Percentiles rank a stretch among this genome's conserved stretches.
phyloP scores from a whole-genome alignment of 495 filamentous ascomycete genomes.

The Aspergillus haitiensis region DNA sequence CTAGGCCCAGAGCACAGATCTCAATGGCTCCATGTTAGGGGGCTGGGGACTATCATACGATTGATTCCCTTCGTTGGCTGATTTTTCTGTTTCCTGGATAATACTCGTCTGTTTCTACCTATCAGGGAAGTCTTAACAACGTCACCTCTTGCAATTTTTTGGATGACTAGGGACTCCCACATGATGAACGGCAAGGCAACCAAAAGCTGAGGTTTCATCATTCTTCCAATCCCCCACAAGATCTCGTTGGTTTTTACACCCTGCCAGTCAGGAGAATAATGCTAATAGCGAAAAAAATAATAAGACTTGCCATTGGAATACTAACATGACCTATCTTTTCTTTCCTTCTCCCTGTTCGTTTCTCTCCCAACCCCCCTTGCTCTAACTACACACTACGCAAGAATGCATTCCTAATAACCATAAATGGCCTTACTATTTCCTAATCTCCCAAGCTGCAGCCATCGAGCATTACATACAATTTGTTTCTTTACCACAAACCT shows the following conservation, averaged over 20 bases:
- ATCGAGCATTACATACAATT: background rate
- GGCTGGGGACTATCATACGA: slow-evolving; percentile 3
- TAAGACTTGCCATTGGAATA: slow-evolving; percentile 11
- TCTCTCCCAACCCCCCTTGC: background rate
- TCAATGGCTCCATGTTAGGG: slow-evolving; percentile 4
- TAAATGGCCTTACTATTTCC: background rate
- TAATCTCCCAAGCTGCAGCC: background rate
- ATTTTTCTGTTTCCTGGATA: background rate
- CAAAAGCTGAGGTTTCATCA: background rate
- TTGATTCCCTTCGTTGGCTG: background rate
- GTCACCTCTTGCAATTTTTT: background rate
- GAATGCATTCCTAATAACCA: background rate
- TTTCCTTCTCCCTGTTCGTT: slow-evolving; percentile 8
- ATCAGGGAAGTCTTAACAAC: slow-evolving; percentile 2
- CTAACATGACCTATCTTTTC: slow-evolving; percentile 15
- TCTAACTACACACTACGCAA: background rate
- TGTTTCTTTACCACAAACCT: too few species aligned
- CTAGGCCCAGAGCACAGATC: slow-evolving; percentile 11
- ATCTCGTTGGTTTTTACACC: background rate
- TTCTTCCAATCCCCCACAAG: slow-evolving; percentile 6
- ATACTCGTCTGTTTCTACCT: background rate
- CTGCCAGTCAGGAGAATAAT: slow-evolving; percentile 10
- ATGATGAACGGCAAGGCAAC: slow-evolving; percentile 13
- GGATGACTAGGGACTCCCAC: background rate
- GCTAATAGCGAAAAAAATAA: background rate